Evolutionary conservation across 1,284 basidiomycete species (phyloP).

Genomic region (Takashimella tepidaria): DNA sequence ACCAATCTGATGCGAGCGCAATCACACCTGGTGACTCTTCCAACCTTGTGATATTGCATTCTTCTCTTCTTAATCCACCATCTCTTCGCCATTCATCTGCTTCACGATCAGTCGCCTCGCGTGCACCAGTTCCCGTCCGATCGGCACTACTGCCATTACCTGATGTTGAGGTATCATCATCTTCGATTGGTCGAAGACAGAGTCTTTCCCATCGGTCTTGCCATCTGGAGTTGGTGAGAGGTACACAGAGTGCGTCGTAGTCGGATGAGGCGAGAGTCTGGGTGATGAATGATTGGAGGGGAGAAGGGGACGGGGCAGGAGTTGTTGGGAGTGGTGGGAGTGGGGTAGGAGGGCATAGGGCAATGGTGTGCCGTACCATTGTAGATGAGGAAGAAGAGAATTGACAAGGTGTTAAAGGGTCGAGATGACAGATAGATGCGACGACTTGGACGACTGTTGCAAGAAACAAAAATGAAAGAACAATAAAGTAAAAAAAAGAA

Average conservation of each 20-base stretch:
- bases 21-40: constrained; percentile 79
- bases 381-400: not conserved
- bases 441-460: no score
- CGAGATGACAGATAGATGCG: no score
- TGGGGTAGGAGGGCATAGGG: constrained; percentile 26
- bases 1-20: constrained; percentile 82
- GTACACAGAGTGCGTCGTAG: constrained; percentile 63
- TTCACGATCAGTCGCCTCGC: constrained; percentile 59
- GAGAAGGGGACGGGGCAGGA: constrained; percentile 34
- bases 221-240: constrained; percentile 83
- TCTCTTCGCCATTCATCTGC: constrained; percentile 85
- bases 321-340: constrained; percentile 30
- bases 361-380: constrained; percentile 33
- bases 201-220: constrained; percentile 80
- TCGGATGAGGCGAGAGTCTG: constrained; percentile 43
- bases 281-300: constrained; percentile 33
- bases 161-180: constrained; percentile 49
- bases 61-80: constrained; percentile 72
- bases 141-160: not conserved
- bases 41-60: constrained; percentile 83
- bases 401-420: not conserved
- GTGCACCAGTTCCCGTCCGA: no score
- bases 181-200: constrained; percentile 58
- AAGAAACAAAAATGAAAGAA: no score
- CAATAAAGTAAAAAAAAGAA: no score